Conservation (phyloP, 2,329 filamentous ascomycete species). For the Talaromyces albobiverticillius region DNA sequence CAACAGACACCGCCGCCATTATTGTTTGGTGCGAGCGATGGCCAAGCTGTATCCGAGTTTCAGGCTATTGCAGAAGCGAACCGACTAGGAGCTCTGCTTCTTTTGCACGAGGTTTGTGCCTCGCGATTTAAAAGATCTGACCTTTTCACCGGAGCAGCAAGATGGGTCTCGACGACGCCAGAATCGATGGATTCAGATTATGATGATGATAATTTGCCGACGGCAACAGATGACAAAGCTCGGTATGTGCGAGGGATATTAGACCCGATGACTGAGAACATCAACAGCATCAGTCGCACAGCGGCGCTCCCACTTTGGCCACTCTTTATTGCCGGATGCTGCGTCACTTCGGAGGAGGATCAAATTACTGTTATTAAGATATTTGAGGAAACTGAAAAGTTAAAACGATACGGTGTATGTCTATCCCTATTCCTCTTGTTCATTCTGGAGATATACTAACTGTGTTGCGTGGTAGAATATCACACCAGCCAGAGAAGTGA, state of each 20-base stretch:
- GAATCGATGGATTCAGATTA: neutral
- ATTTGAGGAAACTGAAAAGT: constrained; percentile 21
- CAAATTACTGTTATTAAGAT: constrained; percentile 22
- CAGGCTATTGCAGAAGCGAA: constrained; percentile 25
- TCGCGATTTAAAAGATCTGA: constrained; percentile 7
- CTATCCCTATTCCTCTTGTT: neutral
- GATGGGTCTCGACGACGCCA: neutral
- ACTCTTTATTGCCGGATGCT: constrained; percentile 27
- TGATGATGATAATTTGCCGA: neutral
- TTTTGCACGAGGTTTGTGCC: constrained; percentile 21
- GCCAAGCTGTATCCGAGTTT: constrained; percentile 15
- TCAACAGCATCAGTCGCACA: constrained; percentile 21
- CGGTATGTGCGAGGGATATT: constrained; percentile 19
- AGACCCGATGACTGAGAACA: constrained; percentile 17
- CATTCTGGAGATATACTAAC: neutral
- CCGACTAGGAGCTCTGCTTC: constrained; percentile 21
- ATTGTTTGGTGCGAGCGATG: neutral
- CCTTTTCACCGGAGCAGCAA: neutral
- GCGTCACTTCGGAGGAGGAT: constrained; percentile 21
- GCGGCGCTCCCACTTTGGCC: constrained; percentile 27
- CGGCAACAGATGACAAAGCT: constrained; percentile 4
- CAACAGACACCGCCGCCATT: constrained; percentile 8
- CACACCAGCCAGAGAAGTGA: constrained; percentile 23
- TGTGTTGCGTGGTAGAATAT: constrained; percentile 24
- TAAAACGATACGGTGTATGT: constrained; percentile 24